Base-by-base conservation (phyloP, 805 yeast genomes). In the Nakazawaea pomicola region DNA sequence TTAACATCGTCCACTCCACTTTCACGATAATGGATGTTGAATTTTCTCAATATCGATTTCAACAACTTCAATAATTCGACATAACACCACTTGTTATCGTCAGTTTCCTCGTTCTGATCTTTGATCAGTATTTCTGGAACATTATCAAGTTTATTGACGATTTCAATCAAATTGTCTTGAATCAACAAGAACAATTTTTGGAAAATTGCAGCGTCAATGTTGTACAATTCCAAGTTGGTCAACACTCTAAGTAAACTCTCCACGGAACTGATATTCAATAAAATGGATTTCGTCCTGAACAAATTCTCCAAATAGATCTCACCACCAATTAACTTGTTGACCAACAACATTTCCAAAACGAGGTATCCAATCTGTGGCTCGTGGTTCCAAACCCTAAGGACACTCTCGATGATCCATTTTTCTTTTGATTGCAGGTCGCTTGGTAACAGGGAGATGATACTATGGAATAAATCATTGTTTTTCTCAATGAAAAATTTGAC, bases 361-460 rank as follows among this genome's bases (percentile, higher is more conserved):
- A 81, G 62, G 42, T 67, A 75, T 1, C 85, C 93, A 40, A 77
- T 75, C 52, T 80, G 74, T 1, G 84, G 81, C 44, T 80, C 78
- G 34, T 67, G 64, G 43, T 70, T 69, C 93, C 95, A 84, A 52
- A 73, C 77, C 35, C 74, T 63, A 29, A 84, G 53, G 2, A 82
- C 76, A 1, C 81, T 71, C 19, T 70, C 74, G 32, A 83, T 69
- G 9, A 77, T 67, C 68, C 70, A 69, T 16, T n/a, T 29, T 19
- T 24, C 33, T 15, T 33, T 34, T 33, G 41, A 49, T 11, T 49
- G 29, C 1, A n/a, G 24, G 10, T 45, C 31, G 3, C 36, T 38
- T 7, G 17, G 24, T 16, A 51, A 45, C 18, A 53, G 34, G 7
- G 61, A 60, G 3, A 60, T 34, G 14, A 58, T 49, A 29, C 52